Conservation (phyloP, 495 filamentous ascomycete genomes). For the Lasiosphaeria hispida region DNA sequence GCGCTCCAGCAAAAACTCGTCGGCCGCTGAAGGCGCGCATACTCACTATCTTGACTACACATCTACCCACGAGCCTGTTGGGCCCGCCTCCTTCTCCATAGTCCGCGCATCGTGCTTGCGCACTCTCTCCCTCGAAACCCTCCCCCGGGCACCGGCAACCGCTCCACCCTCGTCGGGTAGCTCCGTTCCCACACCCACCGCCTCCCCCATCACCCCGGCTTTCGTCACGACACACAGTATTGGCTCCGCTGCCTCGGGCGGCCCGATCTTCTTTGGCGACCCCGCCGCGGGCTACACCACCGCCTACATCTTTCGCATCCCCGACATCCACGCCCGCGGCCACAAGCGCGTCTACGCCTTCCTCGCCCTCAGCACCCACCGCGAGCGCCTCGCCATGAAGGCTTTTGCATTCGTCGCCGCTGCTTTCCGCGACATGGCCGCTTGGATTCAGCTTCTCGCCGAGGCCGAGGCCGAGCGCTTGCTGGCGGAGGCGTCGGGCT, state of each 20-base stretch:
- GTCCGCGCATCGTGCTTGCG: slow-evolving; percentile 83
- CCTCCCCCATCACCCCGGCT: slow-evolving; percentile 33
- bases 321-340: slow-evolving; percentile 83
- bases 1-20: slow-evolving; percentile 45
- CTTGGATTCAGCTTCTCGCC: slow-evolving; percentile 62
- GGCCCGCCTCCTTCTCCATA: slow-evolving; percentile 75
- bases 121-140: slow-evolving; percentile 79
- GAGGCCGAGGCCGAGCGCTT: slow-evolving; percentile 59
- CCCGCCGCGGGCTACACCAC: slow-evolving; percentile 81
- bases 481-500: slow-evolving; percentile 38
- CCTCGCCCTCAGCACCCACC: slow-evolving; percentile 71
- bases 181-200: slow-evolving; percentile 35
- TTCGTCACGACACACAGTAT: slow-evolving; percentile 53
- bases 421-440: slow-evolving; percentile 74
- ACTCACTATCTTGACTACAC: slow-evolving; percentile 83
- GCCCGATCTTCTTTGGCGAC: slow-evolving; percentile 86
- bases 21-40: slow-evolving; percentile 49
- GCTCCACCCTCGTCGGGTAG: slow-evolving; percentile 21
- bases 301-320: slow-evolving; percentile 87
- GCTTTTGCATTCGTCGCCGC: slow-evolving; percentile 70
- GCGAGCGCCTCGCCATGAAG: slow-evolving; percentile 70
- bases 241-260: slow-evolving; percentile 49
- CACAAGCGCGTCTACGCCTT: slow-evolving; percentile 84
- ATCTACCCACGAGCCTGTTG: slow-evolving; percentile 75
- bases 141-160: slow-evolving; percentile 61